A percentile compares a stretch with the other conserved stretches of the same genome.
These are phyloP conservation scores for Puccinia novopanici DNA, from an alignment of 1,284 basidiomycete genomes.

Conservation along the genomic window DNA sequence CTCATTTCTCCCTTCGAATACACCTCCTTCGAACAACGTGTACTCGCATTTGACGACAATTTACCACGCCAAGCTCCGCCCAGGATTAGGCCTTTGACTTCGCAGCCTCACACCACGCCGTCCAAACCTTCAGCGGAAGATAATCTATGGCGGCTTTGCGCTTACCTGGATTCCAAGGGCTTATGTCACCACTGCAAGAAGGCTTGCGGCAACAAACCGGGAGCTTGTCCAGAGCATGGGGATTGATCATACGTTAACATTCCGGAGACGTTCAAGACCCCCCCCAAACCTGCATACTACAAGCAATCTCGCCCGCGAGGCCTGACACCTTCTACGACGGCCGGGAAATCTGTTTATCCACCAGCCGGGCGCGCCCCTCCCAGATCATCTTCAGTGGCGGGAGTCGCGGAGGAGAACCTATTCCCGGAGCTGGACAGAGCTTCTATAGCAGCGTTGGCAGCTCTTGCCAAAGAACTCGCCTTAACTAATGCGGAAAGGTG, in stretches of 20 bases:
- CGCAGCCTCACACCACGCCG: background rate
- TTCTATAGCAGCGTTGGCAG: background rate
- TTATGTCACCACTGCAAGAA: slow-evolving; percentile 29
- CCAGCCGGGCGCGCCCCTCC: background rate
- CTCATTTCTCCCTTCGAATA: background rate
- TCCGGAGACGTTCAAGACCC: background rate
- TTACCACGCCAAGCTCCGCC: too few species aligned
- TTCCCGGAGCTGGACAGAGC: background rate
- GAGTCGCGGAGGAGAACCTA: background rate
- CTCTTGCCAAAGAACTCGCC: background rate
- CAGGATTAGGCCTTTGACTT: too few species aligned
- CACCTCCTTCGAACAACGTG: background rate
- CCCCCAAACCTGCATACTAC: slow-evolving; percentile 11
- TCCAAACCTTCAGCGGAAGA: background rate
- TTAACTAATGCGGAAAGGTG: background rate
- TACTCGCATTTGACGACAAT: background rate
- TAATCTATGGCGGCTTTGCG: background rate
- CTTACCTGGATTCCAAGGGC: slow-evolving; percentile 10
- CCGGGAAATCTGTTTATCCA: background rate
- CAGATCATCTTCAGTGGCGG: background rate
- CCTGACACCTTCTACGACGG: background rate
- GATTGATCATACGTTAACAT: background rate
- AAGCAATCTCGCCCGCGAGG: background rate
- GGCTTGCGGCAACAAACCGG: background rate
- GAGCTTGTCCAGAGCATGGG: background rate